Evolutionary conservation across 73 alveolate genomes (phyloP).

Genomic region (Effrenium voratum): DNA sequence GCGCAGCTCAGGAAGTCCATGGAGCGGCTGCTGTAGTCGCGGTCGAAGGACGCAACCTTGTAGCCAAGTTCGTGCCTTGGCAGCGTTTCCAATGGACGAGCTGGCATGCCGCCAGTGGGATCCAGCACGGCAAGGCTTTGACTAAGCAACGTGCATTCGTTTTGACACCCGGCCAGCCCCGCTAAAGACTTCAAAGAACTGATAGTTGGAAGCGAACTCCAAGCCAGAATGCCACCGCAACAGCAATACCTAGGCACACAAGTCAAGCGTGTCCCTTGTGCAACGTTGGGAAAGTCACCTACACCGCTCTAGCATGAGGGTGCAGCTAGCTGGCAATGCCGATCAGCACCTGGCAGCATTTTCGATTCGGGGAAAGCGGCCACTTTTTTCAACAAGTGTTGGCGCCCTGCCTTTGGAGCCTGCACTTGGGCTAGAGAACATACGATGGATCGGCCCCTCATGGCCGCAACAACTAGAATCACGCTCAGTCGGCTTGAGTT

Average conservation of each 20-base stretch:
- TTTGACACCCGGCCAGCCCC: neutral
- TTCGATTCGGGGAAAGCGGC: neutral
- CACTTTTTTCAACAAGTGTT: neutral
- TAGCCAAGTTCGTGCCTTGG: conserved; percentile 20
- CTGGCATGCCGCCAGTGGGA: neutral
- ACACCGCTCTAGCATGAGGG: neutral
- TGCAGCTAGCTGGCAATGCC: neutral
- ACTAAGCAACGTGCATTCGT: neutral
- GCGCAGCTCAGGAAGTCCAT: neutral
- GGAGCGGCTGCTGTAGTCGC: neutral
- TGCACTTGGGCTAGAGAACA: neutral
- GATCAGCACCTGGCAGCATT: neutral
- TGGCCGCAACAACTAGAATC: neutral
- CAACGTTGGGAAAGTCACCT: neutral
- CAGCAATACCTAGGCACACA: neutral
- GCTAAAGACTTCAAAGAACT: conserved; percentile 5
- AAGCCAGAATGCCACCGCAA: neutral
- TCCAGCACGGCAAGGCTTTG: neutral
- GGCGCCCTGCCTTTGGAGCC: neutral
- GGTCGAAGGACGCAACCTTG: neutral
- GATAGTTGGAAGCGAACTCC: neutral
- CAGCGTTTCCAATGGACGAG: neutral
- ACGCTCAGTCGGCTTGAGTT: neutral
- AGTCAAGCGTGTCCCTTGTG: no score
- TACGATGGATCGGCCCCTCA: neutral